Percentiles rank a stretch among this genome's conserved stretches.
phyloP scores from a whole-genome alignment of 257 asterid genomes.

The Capsicum baccatum region DNA sequence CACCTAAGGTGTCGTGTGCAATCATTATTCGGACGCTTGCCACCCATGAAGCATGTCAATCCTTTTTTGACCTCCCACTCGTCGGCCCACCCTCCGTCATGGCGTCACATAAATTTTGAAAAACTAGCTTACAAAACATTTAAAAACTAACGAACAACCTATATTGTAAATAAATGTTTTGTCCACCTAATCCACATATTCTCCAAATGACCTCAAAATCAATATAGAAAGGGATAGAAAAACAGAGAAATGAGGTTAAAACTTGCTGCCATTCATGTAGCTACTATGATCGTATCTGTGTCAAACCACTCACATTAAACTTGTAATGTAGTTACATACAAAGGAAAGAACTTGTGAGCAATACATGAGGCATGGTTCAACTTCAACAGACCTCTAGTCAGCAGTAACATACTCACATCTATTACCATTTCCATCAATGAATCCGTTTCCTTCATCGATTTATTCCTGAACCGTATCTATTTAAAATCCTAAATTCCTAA shows the following conservation, averaged over 20 bases:
- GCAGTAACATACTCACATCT: background rate
- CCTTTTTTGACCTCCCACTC: background rate
- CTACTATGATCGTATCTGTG: background rate
- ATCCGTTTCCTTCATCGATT: background rate
- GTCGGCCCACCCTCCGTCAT: background rate
- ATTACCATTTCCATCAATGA: background rate
- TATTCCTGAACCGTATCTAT: slow-evolving; percentile 23
- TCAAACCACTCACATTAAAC: background rate
- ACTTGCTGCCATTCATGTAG: slow-evolving; percentile 9
- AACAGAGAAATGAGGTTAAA: background rate
- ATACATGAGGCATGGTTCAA: background rate
- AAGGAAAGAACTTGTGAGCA: background rate
- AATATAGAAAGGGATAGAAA: background rate
- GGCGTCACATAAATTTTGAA: background rate
- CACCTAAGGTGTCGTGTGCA: background rate
- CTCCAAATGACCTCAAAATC: slow-evolving; percentile 8
- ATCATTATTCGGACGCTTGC: background rate
- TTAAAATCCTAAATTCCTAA: slow-evolving; percentile 1
- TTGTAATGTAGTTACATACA: background rate
- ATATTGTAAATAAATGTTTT: background rate
- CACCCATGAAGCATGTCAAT: background rate
- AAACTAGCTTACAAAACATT: background rate
- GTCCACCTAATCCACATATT: background rate
- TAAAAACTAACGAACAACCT: background rate
- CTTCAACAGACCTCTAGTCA: background rate